A percentile compares a stretch with the other conserved stretches of the same genome.
Conservation (phyloP, 805 yeast genomes). For the Zygosaccharomyces pseudorouxii region DNA sequence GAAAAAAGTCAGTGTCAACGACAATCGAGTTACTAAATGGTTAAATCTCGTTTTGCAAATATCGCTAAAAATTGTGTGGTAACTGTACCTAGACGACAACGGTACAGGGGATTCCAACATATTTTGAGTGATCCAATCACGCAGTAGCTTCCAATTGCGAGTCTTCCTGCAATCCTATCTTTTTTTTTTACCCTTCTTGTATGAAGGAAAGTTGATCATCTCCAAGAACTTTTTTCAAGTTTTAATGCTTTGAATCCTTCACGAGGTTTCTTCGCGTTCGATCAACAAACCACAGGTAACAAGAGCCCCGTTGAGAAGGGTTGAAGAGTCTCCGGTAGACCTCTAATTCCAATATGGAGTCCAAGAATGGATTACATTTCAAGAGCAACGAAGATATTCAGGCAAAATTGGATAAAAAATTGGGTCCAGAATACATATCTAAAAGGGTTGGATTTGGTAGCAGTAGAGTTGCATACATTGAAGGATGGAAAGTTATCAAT, state of each 20-base stretch:
- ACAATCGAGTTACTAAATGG: constrained; percentile 36
- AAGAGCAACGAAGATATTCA: constrained; percentile 33
- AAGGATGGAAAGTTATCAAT: constrained; percentile 80
- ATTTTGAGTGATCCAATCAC: not conserved
- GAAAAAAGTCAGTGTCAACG: constrained; percentile 30
- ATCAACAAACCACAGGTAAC: constrained; percentile 6
- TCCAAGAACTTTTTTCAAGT: constrained; percentile 8
- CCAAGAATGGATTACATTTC: constrained; percentile 15
- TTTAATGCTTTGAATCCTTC: not conserved
- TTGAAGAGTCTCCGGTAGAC: not conserved
- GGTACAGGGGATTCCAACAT: constrained; percentile 17
- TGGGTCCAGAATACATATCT: constrained; percentile 77
- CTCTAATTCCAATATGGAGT: constrained; percentile 20
- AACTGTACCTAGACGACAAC: constrained; percentile 30
- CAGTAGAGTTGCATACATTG: constrained; percentile 62
- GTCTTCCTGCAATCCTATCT: not conserved
- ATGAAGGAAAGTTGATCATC: constrained; percentile 1
- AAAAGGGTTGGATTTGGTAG: constrained; percentile 74
- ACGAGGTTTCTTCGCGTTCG: constrained; percentile 3
- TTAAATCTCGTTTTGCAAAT: constrained; percentile 40
- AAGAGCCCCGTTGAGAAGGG: not conserved
- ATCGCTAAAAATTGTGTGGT: constrained; percentile 39
- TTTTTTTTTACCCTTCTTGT: not conserved
- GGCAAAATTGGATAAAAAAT: constrained; percentile 39
- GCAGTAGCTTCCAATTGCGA: not conserved